Percentiles rank a stretch among this genome's conserved stretches.
These are phyloP conservation scores for Phlyctochytrium planicorne DNA, from an alignment of 192 early-diverging fungal genomes.

Conservation along the genomic window DNA sequence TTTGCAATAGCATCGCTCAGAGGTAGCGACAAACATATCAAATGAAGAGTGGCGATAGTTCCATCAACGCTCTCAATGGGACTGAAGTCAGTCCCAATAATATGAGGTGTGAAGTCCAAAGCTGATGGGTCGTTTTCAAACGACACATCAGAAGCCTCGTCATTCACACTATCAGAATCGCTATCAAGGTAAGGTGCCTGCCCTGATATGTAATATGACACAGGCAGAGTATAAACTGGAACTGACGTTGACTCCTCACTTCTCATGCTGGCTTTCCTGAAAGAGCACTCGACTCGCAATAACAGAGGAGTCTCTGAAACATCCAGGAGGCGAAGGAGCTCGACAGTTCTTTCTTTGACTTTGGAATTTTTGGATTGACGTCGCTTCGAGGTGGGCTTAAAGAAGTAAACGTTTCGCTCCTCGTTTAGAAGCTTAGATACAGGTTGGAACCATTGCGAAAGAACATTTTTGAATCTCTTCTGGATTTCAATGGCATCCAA, in stretches of 20 bases:
- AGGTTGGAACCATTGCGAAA: constrained; percentile 64
- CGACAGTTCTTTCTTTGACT: constrained; percentile 16
- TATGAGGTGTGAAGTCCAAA: constrained; percentile 58
- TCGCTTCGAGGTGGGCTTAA: constrained; percentile 43
- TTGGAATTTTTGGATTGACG: too few relatives aligned
- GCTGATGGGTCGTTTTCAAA: background rate
- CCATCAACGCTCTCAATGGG: constrained; percentile 70
- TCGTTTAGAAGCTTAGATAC: constrained; percentile 34
- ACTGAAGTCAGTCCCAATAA: constrained; percentile 58
- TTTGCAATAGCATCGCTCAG: too few relatives aligned
- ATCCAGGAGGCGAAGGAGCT: constrained; percentile 30
- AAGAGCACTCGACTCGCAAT: constrained; percentile 64
- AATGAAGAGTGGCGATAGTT: constrained; percentile 63
- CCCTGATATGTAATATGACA: constrained; percentile 49
- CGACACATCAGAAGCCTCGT: background rate
- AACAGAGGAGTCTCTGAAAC: constrained; percentile 64
- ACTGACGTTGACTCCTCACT: constrained; percentile 48
- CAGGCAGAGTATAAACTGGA: constrained; percentile 60
- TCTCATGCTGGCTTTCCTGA: constrained; percentile 43
- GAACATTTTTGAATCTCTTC: constrained; percentile 49
- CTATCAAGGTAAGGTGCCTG: background rate
- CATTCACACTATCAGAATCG: background rate
- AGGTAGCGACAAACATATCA: constrained; percentile 69
- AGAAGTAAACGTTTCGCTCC: constrained; percentile 61
- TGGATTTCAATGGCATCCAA: constrained; percentile 17